phyloP scores from a whole-genome alignment of 1,284 basidiomycete genomes.

The Rugosomyces carneus region DNA sequence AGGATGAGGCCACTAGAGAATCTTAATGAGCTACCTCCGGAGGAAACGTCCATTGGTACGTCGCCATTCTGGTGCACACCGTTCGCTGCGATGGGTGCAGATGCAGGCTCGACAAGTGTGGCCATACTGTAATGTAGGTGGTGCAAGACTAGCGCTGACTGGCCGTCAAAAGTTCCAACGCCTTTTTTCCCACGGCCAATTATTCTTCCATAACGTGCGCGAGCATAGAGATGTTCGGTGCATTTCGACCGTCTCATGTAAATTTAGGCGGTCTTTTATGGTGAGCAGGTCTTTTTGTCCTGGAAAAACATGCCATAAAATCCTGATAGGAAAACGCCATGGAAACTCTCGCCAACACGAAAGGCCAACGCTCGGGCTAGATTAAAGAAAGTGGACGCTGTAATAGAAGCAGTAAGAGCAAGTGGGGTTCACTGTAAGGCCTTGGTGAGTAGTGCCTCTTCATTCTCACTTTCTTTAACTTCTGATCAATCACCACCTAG shows the following conservation, averaged over 20 bases:
- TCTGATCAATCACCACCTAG: not conserved
- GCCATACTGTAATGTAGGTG: conserved; percentile 26
- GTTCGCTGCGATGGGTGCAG: conserved; percentile 22
- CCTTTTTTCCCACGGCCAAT: conserved; percentile 26
- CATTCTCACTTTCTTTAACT: not conserved
- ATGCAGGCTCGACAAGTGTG: conserved; percentile 20
- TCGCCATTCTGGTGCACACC: conserved; percentile 39
- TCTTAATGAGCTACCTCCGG: conserved; percentile 40
- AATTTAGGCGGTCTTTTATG: conserved; percentile 74
- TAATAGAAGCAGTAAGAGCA: conserved; percentile 81
- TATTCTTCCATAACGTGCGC: conserved; percentile 18
- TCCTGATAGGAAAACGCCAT: conserved; percentile 82
- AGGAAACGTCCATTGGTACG: conserved; percentile 33
- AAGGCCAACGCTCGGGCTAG: conserved; percentile 88
- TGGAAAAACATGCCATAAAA: not conserved
- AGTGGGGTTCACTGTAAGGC: conserved; percentile 76
- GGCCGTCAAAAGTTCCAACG: not conserved
- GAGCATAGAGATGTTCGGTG: conserved; percentile 63
- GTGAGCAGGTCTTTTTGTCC: conserved; percentile 32
- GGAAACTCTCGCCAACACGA: conserved; percentile 85
- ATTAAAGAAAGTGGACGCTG: conserved; percentile 88
- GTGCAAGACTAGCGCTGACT: conserved; percentile 5
- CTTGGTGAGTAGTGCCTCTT: conserved; percentile 47
- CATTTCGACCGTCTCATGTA: conserved; percentile 65
- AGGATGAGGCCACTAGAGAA: conserved; percentile 84